Evolutionary conservation across 1,139 yeast species (phyloP).

Genomic region (Diutina catenulata): DNA sequence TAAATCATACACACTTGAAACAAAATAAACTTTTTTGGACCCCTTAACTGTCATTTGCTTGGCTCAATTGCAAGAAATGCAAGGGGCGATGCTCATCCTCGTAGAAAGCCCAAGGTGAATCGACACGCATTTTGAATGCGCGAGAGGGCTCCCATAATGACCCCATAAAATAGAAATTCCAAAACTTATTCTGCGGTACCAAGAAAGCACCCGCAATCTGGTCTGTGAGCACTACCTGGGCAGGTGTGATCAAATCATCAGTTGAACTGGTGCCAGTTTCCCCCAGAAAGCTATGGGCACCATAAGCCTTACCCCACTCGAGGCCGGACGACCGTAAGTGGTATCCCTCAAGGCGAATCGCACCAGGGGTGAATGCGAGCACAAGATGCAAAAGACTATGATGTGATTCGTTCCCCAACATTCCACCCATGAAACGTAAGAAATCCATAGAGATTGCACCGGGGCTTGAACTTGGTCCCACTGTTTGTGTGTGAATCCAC

Average conservation of each 20-base stretch:
- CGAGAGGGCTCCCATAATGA: conserved; percentile 62
- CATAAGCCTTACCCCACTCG: conserved; percentile 59
- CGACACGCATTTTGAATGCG: conserved; percentile 57
- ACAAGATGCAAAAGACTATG: too few relatives aligned
- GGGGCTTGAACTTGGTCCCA: conserved; percentile 44
- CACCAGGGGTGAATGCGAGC: conserved; percentile 78
- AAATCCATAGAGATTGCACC: conserved; percentile 41
- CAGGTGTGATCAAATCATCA: conserved; percentile 43
- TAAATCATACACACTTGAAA: too few relatives aligned
- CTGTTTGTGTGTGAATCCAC: conserved; percentile 78
- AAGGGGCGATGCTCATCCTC: conserved; percentile 80
- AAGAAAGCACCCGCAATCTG: conserved; percentile 70
- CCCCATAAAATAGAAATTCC: conserved; percentile 91
- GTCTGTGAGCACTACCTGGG: conserved; percentile 69
- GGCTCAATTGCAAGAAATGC: conserved; percentile 47
- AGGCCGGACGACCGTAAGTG: conserved; percentile 53
- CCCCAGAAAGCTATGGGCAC: not conserved
- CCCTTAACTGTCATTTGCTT: too few relatives aligned
- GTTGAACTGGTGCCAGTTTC: too few relatives aligned
- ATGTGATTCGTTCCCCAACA: too few relatives aligned
- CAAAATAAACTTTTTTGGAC: too few relatives aligned
- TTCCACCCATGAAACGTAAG: conserved; percentile 48
- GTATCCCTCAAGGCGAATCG: conserved; percentile 64
- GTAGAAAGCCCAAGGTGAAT: conserved; percentile 72
- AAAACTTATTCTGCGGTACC: conserved; percentile 74